A percentile compares a stretch with the other conserved stretches of the same genome.
Conservation (phyloP, 1,284 basidiomycete species). For the Trametes pubescens region DNA sequence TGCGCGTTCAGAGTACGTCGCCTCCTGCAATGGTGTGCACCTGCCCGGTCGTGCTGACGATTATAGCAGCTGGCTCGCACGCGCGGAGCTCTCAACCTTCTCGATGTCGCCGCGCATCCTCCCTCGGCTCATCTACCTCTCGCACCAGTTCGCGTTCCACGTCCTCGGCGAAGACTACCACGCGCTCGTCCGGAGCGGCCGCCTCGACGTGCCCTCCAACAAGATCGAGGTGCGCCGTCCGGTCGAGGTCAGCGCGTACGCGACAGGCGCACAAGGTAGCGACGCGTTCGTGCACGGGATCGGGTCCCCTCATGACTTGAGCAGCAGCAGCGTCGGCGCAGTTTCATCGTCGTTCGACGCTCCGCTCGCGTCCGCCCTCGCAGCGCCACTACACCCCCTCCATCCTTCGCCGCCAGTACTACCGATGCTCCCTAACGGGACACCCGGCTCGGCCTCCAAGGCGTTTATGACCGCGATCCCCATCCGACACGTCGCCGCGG, state of each 20-base stretch:
- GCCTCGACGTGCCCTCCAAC: slow-evolving; percentile 64
- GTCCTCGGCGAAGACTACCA: slow-evolving; percentile 82
- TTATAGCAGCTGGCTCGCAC: slow-evolving; percentile 65
- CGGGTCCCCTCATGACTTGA: slow-evolving; percentile 41
- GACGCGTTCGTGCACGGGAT: slow-evolving; percentile 65
- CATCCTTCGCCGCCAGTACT: slow-evolving; percentile 58
- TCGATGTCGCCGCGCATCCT: slow-evolving; percentile 65
- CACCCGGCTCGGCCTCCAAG: slow-evolving; percentile 49
- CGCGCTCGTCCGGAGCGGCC: slow-evolving; percentile 73
- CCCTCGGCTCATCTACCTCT: slow-evolving; percentile 79
- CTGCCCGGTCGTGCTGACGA: not conserved
- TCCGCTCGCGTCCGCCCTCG: slow-evolving; percentile 77
- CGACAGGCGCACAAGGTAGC: slow-evolving; percentile 40
- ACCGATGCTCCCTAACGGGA: slow-evolving; percentile 83
- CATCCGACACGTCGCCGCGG: slow-evolving; percentile 57
- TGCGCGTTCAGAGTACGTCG: slow-evolving; percentile 39
- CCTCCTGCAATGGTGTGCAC: slow-evolving; percentile 4
- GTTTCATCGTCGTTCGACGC: slow-evolving; percentile 74
- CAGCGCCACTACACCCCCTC: slow-evolving; percentile 66
- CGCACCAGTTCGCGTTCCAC: slow-evolving; percentile 84
- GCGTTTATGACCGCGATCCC: slow-evolving; percentile 63
- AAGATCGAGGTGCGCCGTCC: slow-evolving; percentile 77
- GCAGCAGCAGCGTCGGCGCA: slow-evolving; percentile 41
- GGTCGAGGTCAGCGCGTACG: slow-evolving; percentile 69
- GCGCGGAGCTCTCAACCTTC: slow-evolving; percentile 82